Evolutionary conservation across 164 flowering plant genomes (phyloP).

Genomic region (Brasenia schreberi): DNA sequence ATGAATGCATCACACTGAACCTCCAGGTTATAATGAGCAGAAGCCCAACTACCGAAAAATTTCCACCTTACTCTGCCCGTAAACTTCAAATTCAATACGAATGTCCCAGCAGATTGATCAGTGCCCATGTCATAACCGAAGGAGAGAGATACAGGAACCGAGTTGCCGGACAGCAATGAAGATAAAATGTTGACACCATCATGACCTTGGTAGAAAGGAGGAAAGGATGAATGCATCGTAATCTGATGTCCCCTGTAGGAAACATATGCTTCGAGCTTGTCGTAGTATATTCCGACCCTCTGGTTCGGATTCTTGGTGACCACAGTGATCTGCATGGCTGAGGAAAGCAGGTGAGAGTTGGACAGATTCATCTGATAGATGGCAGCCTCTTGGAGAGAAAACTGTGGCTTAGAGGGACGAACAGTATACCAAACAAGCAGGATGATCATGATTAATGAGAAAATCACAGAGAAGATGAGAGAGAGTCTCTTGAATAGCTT

Average conservation of each 20-base stretch:
- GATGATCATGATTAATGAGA: constrained; percentile 6
- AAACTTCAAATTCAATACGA: constrained; percentile 30
- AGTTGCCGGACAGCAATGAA: constrained; percentile 11
- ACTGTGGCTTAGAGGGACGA: constrained; percentile 22
- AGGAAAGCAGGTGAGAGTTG: constrained; percentile 15
- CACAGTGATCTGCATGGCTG: constrained; percentile 22
- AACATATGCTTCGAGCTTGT: constrained; percentile 16
- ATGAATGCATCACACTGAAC: constrained; percentile 29
- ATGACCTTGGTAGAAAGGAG: constrained; percentile 27
- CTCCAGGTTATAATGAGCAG: constrained; percentile 32
- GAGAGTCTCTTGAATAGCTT: constrained; percentile 15
- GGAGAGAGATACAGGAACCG: constrained; percentile 44
- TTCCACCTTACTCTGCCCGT: constrained; percentile 55
- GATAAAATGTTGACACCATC: constrained; percentile 16
- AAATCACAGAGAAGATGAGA: constrained; percentile 11
- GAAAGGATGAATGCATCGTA: constrained; percentile 12
- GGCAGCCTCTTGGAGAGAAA: constrained; percentile 16
- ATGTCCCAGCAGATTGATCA: constrained; percentile 33
- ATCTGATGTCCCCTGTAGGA: constrained; percentile 22
- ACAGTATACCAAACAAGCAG: constrained; percentile 18
- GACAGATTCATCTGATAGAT: constrained; percentile 22
- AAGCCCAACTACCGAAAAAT: constrained; percentile 49
- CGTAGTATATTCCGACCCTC: constrained; percentile 20
- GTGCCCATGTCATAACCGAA: constrained; percentile 40
- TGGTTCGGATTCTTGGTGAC: constrained; percentile 21